Percentiles rank a stretch among this genome's conserved stretches.
phyloP scores from a whole-genome alignment of 768 basidiomycete genomes.

The Lactarius quietus region DNA sequence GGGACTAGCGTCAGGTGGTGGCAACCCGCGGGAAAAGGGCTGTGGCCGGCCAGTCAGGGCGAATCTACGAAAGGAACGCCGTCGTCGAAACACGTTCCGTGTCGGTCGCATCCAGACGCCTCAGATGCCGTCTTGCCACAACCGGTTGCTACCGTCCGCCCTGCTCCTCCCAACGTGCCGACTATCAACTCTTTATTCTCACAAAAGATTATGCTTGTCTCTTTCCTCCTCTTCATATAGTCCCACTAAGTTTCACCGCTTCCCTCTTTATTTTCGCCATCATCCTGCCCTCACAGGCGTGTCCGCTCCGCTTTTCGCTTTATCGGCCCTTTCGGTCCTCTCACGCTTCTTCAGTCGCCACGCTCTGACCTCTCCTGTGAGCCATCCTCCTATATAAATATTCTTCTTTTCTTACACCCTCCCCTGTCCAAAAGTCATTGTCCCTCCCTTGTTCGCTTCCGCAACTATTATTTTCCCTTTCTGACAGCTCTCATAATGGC shows the following conservation, averaged over 20 bases:
- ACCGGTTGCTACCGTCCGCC: conserved; percentile 51
- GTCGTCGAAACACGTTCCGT: conserved; percentile 76
- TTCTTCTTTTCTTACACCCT: conserved; percentile 13
- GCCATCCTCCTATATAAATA: conserved; percentile 23
- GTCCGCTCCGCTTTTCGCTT: conserved; percentile 12
- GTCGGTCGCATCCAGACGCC: conserved; percentile 57
- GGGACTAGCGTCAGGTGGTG: not conserved
- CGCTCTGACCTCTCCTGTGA: conserved; percentile 22
- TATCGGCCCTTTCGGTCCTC: conserved; percentile 10
- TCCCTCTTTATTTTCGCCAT: conserved; percentile 15
- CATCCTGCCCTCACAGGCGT: conserved; percentile 21
- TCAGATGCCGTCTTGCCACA: conserved; percentile 49
- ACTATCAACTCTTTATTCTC: conserved; percentile 43
- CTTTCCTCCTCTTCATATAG: conserved; percentile 27
- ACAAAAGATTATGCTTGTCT: conserved; percentile 33
- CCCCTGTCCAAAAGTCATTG: conserved; percentile 11
- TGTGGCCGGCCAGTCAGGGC: conserved; percentile 23
- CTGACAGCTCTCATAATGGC: conserved; percentile 28
- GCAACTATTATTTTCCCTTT: conserved; percentile 21
- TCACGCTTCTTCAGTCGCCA: conserved; percentile 21
- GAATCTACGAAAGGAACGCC: conserved; percentile 38
- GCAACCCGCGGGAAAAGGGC: conserved; percentile 8
- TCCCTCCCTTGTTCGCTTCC: conserved; percentile 18
- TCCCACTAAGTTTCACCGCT: conserved; percentile 25
- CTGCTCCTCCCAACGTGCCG: conserved; percentile 46